Evolutionary conservation across 2,329 filamentous ascomycete species (phyloP).

Genomic region (Penicillium sp.): DNA sequence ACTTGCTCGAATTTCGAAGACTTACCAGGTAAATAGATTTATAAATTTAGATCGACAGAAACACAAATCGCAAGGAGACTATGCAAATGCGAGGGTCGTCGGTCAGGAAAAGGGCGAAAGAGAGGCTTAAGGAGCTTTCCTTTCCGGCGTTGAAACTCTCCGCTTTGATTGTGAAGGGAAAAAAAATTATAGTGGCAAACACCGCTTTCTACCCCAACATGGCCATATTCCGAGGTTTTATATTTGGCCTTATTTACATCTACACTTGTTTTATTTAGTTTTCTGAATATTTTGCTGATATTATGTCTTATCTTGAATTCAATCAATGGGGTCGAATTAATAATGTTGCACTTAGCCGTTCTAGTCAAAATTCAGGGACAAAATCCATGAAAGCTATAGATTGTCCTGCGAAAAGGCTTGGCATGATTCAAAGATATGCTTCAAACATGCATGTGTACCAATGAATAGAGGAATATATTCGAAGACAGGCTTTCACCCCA

Average conservation of each 20-base stretch:
- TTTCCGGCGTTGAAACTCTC: slow-evolving; percentile 29
- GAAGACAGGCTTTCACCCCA: background rate
- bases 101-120: slow-evolving; percentile 22
- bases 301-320: background rate
- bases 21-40: slow-evolving; percentile 16
- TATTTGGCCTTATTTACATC: background rate
- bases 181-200: slow-evolving; percentile 30
- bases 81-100: slow-evolving; percentile 16
- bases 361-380: background rate
- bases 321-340: background rate
- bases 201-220: slow-evolving; percentile 16
- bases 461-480: background rate
- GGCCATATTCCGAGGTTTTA: background rate
- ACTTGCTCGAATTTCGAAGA: slow-evolving; percentile 14
- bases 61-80: slow-evolving; percentile 11
- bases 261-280: background rate
- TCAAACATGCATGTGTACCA: background rate
- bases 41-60: background rate
- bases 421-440: background rate
- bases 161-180: slow-evolving; percentile 21
- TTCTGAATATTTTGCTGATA: background rate
- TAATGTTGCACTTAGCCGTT: background rate
- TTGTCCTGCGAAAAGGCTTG: background rate
- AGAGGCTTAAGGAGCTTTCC: slow-evolving; percentile 30
- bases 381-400: background rate